Evolutionary conservation across 176 grass and related monocot species (phyloP), one percentile per base, ranked within the genome.

Genomic region (Cymbopogon citratus): DNA sequence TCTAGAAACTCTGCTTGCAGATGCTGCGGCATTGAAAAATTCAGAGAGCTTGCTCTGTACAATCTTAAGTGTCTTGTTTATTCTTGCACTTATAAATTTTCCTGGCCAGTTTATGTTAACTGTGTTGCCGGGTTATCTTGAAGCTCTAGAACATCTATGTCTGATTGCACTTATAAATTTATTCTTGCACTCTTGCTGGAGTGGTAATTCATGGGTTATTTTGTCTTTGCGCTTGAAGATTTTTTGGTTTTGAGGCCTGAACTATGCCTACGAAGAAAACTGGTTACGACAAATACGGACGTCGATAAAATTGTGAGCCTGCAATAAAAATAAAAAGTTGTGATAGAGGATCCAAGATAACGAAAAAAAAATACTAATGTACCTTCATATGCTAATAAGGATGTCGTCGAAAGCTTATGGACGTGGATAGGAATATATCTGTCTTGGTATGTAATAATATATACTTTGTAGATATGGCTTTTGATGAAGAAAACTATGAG

Each of bases 1-100:
- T 98, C 38, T 98, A 95, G 84, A 59, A 80, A 19, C 36, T 68
- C 18, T 56, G 18, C 27, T 13, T 82, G 57, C 44, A 38, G 28
- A 45, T 63, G 78, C 66, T 13, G 33, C 35, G 26, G 63, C 16
- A 74, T 15, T 39, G 1, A 59, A 51, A 25, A 21, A 18, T 38
- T 27, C 6, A 54, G 38, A 45, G 15, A 16, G 57, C 54, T 27
- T 71, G 25, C 40, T 64, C 25, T 81, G 83, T 77, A 34, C 64
- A 78, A 66, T 69, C n/a, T 25, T 24, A 18, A 43, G 48, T 52
- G 27, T 34, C 78, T 73, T 57, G 21, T 77, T 76, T 77, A 48
- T 69, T 35, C 21, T 31, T 46, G 24, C 33, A 3, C 29, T 16
- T 71, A 56, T 27, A 71, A 43, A 23, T 44, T 72, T 77, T 41